A percentile compares a stretch with the other conserved stretches of the same genome.
Conservation (phyloP, 169 alveolate genomes). For the Perkinsus olseni region DNA sequence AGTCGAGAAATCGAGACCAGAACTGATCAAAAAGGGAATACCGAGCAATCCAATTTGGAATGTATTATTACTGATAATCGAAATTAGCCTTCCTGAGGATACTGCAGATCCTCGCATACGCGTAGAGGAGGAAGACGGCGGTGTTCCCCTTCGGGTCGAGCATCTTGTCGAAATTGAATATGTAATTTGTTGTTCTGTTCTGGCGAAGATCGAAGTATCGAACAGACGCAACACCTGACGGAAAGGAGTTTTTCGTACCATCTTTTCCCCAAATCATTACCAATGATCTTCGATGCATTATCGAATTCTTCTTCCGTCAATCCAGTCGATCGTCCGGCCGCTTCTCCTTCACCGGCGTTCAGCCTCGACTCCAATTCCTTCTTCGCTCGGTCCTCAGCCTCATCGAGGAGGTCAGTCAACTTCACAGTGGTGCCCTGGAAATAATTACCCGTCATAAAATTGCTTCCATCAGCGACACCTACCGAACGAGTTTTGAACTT, state of each 20-base stretch:
- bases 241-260: too few species aligned
- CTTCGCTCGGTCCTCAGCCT: slow-evolving; percentile 89
- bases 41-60: not conserved
- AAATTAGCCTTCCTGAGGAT: slow-evolving; percentile 76
- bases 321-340: too few species aligned
- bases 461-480: not conserved
- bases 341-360: not conserved
- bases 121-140: slow-evolving; percentile 87
- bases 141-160: slow-evolving; percentile 89
- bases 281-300: too few species aligned
- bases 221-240: slow-evolving; percentile 71
- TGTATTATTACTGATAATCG: slow-evolving; percentile 3
- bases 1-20: slow-evolving; percentile 33
- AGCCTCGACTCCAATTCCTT: slow-evolving; percentile 51
- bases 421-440: slow-evolving; percentile 79
- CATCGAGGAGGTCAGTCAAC: slow-evolving; percentile 86
- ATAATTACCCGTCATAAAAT: too few species aligned
- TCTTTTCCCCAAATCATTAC: too few species aligned
- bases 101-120: slow-evolving; percentile 89
- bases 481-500: slow-evolving; percentile 88
- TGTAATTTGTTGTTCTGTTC: slow-evolving; percentile 59
- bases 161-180: slow-evolving; percentile 87
- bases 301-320: too few species aligned
- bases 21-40: too few species aligned
- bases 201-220: slow-evolving; percentile 81